Evolutionary conservation across 768 basidiomycete species (phyloP).

Genomic region (Psilocybe cubensis): DNA sequence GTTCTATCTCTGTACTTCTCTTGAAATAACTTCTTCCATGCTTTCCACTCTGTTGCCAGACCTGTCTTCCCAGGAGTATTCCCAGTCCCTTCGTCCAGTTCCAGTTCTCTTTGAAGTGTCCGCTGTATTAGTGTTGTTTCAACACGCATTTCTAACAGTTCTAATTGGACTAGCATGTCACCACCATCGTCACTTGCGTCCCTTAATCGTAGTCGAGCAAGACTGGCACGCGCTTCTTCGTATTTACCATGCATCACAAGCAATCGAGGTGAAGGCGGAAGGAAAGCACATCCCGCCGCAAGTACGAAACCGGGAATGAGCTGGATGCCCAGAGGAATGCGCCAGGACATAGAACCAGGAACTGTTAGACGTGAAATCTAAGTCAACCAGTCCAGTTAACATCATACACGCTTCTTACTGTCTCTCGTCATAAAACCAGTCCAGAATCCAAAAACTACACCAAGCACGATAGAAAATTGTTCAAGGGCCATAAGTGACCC

Average conservation of each 20-base stretch:
- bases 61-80: slow-evolving; percentile 8
- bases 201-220: slow-evolving; percentile 59
- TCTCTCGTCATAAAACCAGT: slow-evolving; percentile 73
- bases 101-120: slow-evolving; percentile 21
- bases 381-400: neutral
- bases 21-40: slow-evolving; percentile 63
- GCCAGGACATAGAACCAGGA: slow-evolving; percentile 70
- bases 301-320: slow-evolving; percentile 71
- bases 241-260: slow-evolving; percentile 57
- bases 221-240: slow-evolving; percentile 59
- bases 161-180: slow-evolving; percentile 63
- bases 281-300: slow-evolving; percentile 58
- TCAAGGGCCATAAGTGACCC: slow-evolving; percentile 82
- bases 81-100: neutral
- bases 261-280: slow-evolving; percentile 66
- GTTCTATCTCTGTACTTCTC: slow-evolving; percentile 62
- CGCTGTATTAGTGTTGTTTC: slow-evolving; percentile 58
- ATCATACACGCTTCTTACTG: slow-evolving; percentile 38
- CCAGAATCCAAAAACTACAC: slow-evolving; percentile 86
- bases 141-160: slow-evolving; percentile 77
- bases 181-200: slow-evolving; percentile 44
- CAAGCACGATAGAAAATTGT: slow-evolving; percentile 79
- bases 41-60: slow-evolving; percentile 35
- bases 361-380: slow-evolving; percentile 37
- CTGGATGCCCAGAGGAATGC: slow-evolving; percentile 76